phyloP scores from a whole-genome alignment of 352 stramenopile genomes.

The Phytophthora sojae region DNA sequence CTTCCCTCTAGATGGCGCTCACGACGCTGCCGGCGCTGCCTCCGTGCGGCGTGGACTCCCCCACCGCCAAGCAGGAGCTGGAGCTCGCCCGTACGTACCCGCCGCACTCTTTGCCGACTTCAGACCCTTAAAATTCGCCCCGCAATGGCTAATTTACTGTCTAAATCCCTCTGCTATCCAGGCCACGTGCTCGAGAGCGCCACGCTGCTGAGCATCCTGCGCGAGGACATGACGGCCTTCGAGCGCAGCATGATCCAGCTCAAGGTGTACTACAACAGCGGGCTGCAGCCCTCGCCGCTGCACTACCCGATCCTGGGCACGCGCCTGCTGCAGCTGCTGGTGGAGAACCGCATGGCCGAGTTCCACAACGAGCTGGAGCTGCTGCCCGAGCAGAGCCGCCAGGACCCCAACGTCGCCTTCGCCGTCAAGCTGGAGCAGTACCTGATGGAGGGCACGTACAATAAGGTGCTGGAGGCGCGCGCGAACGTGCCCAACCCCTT shows the following conservation, averaged over 20 bases:
- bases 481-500: conserved; percentile 91
- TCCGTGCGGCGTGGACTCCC: conserved; percentile 59
- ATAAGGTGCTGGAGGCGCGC: conserved; percentile 91
- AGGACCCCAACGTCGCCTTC: conserved; percentile 89
- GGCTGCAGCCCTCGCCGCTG: conserved; percentile 67
- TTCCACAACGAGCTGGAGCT: conserved; percentile 95
- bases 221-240: conserved; percentile 87
- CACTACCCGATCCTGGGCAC: conserved; percentile 91
- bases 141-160: not conserved
- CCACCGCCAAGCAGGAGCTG: conserved; percentile 71
- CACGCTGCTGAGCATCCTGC: conserved; percentile 87
- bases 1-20: conserved; percentile 73
- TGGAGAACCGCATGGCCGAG: conserved; percentile 93
- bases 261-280: conserved; percentile 85
- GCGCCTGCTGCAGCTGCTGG: conserved; percentile 89
- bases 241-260: conserved; percentile 91
- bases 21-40: conserved; percentile 87
- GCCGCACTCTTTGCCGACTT: not conserved
- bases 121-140: not conserved
- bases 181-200: conserved; percentile 91
- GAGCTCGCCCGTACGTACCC: conserved; percentile 73
- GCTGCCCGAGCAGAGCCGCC: conserved; percentile 81
- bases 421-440: conserved; percentile 93
- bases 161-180: conserved; percentile 19
- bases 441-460: conserved; percentile 94